These are phyloP conservation scores for Yarrowia sp. DNA, from an alignment of 805 yeast genomes.

Conservation along the genomic window DNA sequence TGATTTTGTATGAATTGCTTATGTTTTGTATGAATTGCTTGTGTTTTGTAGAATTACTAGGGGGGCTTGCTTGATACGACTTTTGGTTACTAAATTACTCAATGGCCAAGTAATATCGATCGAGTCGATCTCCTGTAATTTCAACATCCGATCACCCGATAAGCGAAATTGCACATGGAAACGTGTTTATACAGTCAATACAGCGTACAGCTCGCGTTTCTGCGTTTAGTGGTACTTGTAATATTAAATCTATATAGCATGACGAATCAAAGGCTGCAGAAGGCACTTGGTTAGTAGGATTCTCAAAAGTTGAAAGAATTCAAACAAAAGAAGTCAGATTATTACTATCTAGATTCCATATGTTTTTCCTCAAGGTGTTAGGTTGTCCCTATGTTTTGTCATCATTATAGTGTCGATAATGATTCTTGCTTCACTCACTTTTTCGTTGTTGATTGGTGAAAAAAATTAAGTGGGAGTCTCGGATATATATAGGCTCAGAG, in stretches of 20 bases:
- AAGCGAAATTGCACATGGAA: too few relatives aligned
- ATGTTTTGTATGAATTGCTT: too few relatives aligned
- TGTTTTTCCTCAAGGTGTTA: constrained; percentile 15
- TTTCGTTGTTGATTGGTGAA: neutral
- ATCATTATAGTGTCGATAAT: constrained; percentile 3
- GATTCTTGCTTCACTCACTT: constrained; percentile 2
- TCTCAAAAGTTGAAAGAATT: neutral
- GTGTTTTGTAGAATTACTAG: too few relatives aligned
- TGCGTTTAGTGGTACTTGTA: too few relatives aligned
- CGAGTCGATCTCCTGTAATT: neutral
- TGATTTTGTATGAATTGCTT: too few relatives aligned
- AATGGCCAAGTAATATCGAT: too few relatives aligned
- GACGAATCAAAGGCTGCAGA: too few relatives aligned
- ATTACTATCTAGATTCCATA: constrained; percentile 25
- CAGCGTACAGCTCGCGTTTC: neutral
- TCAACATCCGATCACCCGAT: neutral
- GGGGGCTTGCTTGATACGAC: too few relatives aligned
- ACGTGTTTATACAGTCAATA: neutral
- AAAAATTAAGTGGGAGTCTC: neutral
- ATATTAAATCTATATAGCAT: too few relatives aligned
- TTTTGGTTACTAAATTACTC: too few relatives aligned
- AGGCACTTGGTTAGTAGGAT: constrained; percentile 1
- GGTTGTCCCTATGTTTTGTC: constrained; percentile 25
- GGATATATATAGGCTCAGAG: neutral
- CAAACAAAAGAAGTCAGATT: neutral